Conservation (phyloP, 495 filamentous ascomycete genomes). For the Penicillium manginii region DNA sequence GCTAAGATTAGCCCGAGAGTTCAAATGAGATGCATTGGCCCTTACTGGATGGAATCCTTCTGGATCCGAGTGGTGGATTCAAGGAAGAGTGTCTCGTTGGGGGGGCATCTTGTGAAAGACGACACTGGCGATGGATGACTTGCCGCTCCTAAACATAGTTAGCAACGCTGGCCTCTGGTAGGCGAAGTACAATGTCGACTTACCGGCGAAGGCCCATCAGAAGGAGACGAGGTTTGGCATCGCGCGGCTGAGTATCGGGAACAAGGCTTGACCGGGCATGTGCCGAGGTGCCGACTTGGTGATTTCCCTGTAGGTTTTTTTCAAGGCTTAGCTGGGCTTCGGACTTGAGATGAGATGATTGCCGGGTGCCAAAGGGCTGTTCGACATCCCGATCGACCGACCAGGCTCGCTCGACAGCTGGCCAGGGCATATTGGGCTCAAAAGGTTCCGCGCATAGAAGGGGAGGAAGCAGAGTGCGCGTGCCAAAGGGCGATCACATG, state of each 20-base stretch:
- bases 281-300: slow-evolving; percentile 23
- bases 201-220: slow-evolving; percentile 96
- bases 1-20: neutral
- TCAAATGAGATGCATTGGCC: neutral
- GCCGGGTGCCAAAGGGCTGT: slow-evolving; percentile 9
- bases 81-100: slow-evolving; percentile 90
- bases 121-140: slow-evolving; percentile 96
- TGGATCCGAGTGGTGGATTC: slow-evolving; percentile 92
- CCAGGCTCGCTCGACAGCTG: slow-evolving; percentile 15
- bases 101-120: slow-evolving; percentile 97
- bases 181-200: slow-evolving; percentile 18
- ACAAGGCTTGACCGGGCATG: slow-evolving; percentile 35
- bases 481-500: slow-evolving; percentile 3
- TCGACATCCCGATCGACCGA: slow-evolving; percentile 12
- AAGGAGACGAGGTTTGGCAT: slow-evolving; percentile 80
- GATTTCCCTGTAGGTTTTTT: slow-evolving; percentile 40
- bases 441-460: neutral
- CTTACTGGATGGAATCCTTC: slow-evolving; percentile 89
- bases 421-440: slow-evolving; percentile 18
- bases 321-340: slow-evolving; percentile 45
- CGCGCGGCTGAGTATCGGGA: slow-evolving; percentile 40
- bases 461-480: neutral
- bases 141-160: slow-evolving; percentile 72
- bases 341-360: slow-evolving; percentile 20
- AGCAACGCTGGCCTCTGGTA: neutral